Evolutionary conservation across 306 rosid species (phyloP), one percentile per base, ranked within the genome.

Genomic region (Ormosia emarginata): DNA sequence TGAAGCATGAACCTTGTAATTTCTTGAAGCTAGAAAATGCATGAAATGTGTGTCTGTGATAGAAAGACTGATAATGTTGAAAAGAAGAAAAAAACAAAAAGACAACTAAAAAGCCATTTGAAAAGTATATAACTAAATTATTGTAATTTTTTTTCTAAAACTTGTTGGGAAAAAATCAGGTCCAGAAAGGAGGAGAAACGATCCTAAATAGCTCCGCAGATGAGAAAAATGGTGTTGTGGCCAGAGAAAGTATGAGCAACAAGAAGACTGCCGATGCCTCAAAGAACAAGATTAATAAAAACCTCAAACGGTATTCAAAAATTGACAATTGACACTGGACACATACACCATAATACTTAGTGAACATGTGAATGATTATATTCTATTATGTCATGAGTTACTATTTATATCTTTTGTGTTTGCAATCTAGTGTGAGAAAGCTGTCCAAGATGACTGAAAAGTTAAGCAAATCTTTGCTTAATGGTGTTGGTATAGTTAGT

Each of bases 131-230:
- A 43, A 15, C 47, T 39, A 49, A 50, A 18, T 65, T 17, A 2
- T 30, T 46, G 7, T 66, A 43, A 61, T 6, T 15, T 18, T 40
- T 14, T 61, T 3, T 17, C 40, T 53, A 12, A 46, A 44, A 43
- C 11, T 66, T 13, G 33, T 50, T 44, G 29, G 63, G 82, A 70
- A 50, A 78, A 82, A 67, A 67, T 36, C 92, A 95, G 99, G 90
- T 93, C 1, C 90, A 93, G 7, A 93, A 90, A 82, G 99, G 98
- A 89, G 99, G 98, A 41, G 95, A 93, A 84, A 81, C 67, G 72
- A 93, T 94, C 81, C 84, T 95, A 43, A 82, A 81, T 57, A 34
- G 80, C 76, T 63, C 89, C 36, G 80, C 63, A 57, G 83, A 79
- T 50, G 82, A 37, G 43, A 82, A 76, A 85, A 84, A 77, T 64